Base-by-base conservation (phyloP, 2,329 filamentous ascomycete genomes). In the Byssochlamys sp. region DNA sequence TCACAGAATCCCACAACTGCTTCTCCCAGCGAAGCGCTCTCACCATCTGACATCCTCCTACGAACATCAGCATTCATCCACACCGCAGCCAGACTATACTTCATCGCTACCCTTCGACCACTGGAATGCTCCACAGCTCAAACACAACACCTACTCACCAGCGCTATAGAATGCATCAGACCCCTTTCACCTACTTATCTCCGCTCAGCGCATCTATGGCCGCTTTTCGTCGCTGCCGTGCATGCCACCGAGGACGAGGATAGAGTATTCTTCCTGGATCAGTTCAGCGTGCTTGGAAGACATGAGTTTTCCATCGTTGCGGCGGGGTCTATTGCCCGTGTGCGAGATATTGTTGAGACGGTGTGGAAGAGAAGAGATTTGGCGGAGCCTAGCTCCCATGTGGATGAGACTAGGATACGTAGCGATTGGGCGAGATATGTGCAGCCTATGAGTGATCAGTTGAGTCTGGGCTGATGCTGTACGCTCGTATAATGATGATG, bases 301-400 rank as follows among this genome's bases (percentile, higher is more conserved):
- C 49, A 51, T 12, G 49, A 51, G 3, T 12, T 51, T 2, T 27
- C 49, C 1, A 51, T 51, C 48, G 59, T 60, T 14, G 59, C 59
- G 11, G 54, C 54, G 11, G 59, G 59, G 1, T 55, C 55, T 2
- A 51, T 60, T 26, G 55, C 45, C 3, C 55, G 59, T 1, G 59
- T 59, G 24, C 57, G 51, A 27, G 57, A 55, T 28, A 60, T 60
- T 45, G 59, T 60, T n/a, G 59, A 59, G 14, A 58, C 55, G 24
- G 59, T 60, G 19, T 60, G 59, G 59, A 60, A 60, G 57, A 57
- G 57, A 19, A 59, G 59, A 26, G 59, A 60, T 49, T 29, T 60
- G 12, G 52, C 50, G 6, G 50, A 52, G 9, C 3, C 50, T 24
- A 2, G 6, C 24, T 27, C 50, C 10, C 50, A 27, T 10, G 39